phyloP scores from a whole-genome alignment of 2,329 filamentous ascomycete genomes.

The Paraphaeosphaeria sporulosa region DNA sequence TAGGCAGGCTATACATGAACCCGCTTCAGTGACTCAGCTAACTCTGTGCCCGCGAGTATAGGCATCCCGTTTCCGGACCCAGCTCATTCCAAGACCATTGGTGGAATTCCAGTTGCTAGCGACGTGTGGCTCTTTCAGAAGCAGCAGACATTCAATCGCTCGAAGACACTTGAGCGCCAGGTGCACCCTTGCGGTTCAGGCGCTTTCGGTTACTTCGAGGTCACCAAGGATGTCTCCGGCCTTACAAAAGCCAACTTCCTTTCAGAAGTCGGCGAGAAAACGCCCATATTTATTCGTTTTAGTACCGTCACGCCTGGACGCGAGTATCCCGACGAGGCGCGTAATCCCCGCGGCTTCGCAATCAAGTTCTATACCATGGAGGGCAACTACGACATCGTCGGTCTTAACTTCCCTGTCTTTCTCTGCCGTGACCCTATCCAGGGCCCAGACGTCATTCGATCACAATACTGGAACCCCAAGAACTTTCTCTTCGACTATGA shows the following conservation, averaged over 20 bases:
- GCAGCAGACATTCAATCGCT: no score
- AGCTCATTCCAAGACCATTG: no score
- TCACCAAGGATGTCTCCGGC: slow-evolving; percentile 66
- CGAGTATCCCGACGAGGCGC: slow-evolving; percentile 57
- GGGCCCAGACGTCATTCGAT: slow-evolving; percentile 52
- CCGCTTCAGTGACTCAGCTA: no score
- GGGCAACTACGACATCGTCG: slow-evolving; percentile 61
- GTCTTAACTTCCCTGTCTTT: slow-evolving; percentile 54
- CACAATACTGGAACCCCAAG: slow-evolving; percentile 43
- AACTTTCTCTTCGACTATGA: slow-evolving; percentile 47
- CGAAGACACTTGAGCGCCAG: no score
- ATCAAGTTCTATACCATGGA: slow-evolving; percentile 63
- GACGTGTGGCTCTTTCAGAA: no score
- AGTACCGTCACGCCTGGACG: slow-evolving; percentile 57
- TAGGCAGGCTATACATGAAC: no score
- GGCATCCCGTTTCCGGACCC: no score
- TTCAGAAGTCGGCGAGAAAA: slow-evolving; percentile 63
- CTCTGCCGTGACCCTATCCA: slow-evolving; percentile 55
- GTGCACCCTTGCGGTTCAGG: slow-evolving; percentile 68
- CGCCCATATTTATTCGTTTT: slow-evolving; percentile 56
- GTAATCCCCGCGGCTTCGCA: slow-evolving; percentile 60
- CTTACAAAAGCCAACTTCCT: slow-evolving; percentile 65
- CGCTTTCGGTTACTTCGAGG: slow-evolving; percentile 67
- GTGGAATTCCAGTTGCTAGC: no score
- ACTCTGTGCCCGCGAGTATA: no score